phyloP scores from a whole-genome alignment of 768 basidiomycete species.

The Boletus subcaerulescens region DNA sequence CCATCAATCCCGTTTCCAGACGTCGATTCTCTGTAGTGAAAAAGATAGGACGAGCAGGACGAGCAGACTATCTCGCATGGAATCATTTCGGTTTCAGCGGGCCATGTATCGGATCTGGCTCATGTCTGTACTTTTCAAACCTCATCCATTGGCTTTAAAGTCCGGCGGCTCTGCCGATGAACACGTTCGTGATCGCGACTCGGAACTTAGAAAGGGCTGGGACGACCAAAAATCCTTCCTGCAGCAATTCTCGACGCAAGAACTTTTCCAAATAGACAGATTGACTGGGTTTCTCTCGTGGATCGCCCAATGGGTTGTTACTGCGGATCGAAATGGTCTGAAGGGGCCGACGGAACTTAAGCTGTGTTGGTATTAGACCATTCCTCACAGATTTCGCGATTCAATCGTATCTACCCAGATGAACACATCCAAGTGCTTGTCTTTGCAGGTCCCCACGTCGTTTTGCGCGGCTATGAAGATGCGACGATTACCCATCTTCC shows the following conservation, averaged over 20 bases:
- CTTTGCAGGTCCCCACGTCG: slow-evolving; percentile 6
- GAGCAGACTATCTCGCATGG: slow-evolving; percentile 28
- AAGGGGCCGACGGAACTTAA: neutral
- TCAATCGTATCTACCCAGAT: neutral
- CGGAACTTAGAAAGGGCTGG: neutral
- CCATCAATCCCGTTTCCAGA: no score
- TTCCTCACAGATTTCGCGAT: neutral
- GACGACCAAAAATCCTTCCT: neutral
- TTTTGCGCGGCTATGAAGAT: slow-evolving; percentile 7
- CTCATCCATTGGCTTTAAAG: neutral
- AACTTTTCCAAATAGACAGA: neutral
- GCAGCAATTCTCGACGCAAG: neutral
- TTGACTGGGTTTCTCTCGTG: neutral
- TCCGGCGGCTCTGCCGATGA: neutral
- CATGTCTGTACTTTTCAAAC: slow-evolving; percentile 8
- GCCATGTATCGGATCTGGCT: slow-evolving; percentile 32
- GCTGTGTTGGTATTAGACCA: neutral
- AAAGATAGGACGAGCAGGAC: slow-evolving; percentile 32
- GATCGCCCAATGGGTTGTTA: neutral
- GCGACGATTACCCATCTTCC: neutral
- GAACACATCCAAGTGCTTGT: neutral
- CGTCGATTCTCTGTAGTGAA: neutral
- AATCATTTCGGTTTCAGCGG: slow-evolving; percentile 30
- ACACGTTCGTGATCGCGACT: neutral
- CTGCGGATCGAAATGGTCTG: neutral